phyloP scores from a whole-genome alignment of 306 rosid genomes.

The Crotalaria pallida region DNA sequence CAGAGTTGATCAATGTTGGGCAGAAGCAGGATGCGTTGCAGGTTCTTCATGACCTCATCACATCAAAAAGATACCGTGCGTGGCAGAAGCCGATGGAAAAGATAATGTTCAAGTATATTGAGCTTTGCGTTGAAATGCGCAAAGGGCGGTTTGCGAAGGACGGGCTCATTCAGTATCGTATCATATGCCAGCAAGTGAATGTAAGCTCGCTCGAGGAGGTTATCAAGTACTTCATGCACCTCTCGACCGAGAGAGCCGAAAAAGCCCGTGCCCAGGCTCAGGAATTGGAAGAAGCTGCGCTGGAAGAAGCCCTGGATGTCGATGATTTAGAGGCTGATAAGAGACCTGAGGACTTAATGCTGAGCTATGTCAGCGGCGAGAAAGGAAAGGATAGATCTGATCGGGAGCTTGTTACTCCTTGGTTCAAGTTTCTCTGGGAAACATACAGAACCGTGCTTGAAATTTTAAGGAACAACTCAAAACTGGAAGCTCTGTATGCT shows the following conservation, averaged over 20 bases:
- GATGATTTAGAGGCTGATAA: slow-evolving; percentile 97
- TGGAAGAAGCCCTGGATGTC: slow-evolving; percentile 94
- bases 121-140: slow-evolving; percentile 84
- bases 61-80: slow-evolving; percentile 84
- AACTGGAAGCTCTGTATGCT: slow-evolving; percentile 91
- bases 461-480: slow-evolving; percentile 88
- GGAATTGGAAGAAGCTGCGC: slow-evolving; percentile 91
- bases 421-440: slow-evolving; percentile 98
- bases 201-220: slow-evolving; percentile 95
- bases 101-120: slow-evolving; percentile 94
- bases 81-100: slow-evolving; percentile 95
- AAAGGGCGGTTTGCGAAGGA: slow-evolving; percentile 94
- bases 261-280: slow-evolving; percentile 95
- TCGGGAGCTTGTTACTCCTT: slow-evolving; percentile 89
- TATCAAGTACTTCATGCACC: slow-evolving; percentile 94
- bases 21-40: slow-evolving; percentile 96
- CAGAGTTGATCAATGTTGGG: slow-evolving; percentile 92
- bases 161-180: slow-evolving; percentile 92
- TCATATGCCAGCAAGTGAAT: slow-evolving; percentile 97
- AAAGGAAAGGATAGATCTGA: slow-evolving; percentile 96
- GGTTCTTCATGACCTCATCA: slow-evolving; percentile 84
- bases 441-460: slow-evolving; percentile 96
- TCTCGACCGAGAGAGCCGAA: slow-evolving; percentile 95
- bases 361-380: slow-evolving; percentile 94
- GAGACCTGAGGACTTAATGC: slow-evolving; percentile 95